These are phyloP conservation scores for Solanum hybrid DNA, from an alignment of 305 asterid genomes.

Conservation along the genomic window DNA sequence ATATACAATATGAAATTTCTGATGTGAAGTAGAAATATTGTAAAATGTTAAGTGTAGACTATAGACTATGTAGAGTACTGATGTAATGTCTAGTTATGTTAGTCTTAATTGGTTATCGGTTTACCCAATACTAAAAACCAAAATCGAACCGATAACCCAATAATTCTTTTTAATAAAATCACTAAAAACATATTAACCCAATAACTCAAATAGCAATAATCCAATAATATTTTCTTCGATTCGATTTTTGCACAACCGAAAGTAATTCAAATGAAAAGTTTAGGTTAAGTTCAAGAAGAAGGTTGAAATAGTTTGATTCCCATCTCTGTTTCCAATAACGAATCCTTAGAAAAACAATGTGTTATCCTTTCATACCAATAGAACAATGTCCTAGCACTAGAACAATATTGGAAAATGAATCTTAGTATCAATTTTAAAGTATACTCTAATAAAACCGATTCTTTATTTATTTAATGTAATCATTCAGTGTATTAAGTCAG, in stretches of 20 bases:
- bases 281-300: not conserved
- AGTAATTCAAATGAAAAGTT: not conserved
- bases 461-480: no score
- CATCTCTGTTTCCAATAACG: not conserved
- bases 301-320: not conserved
- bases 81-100: no score
- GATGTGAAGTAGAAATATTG: not conserved
- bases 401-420: not conserved
- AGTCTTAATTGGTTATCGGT: not conserved
- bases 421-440: not conserved
- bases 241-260: not conserved
- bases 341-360: not conserved
- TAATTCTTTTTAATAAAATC: no score
- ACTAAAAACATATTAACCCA: not conserved
- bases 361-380: not conserved
- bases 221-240: not conserved
- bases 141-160: no score
- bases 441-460: not conserved
- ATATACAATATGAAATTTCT: no score
- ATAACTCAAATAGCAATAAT: not conserved
- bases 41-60: not conserved
- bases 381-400: not conserved
- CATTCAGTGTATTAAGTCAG: not conserved
- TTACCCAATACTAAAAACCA: no score
- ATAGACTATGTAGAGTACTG: no score